phyloP scores from a whole-genome alignment of 1,139 yeast genomes.

The Geotrichum macrosporum region DNA sequence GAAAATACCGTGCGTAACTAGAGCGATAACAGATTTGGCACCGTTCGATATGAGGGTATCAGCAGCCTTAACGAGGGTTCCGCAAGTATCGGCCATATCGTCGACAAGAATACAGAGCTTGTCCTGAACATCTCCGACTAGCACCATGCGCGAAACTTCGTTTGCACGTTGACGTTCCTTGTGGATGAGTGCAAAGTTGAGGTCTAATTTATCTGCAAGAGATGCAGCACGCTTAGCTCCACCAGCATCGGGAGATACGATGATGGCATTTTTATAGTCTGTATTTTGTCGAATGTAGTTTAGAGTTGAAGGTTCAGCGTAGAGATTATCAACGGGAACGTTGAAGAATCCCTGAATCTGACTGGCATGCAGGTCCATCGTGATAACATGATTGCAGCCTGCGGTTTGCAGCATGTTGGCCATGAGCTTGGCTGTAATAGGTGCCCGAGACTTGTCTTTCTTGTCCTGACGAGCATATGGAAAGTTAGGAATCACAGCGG shows the following conservation, averaged over 20 bases:
- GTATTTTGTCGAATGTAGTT: slow-evolving; percentile 74
- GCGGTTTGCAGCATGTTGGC: slow-evolving; percentile 94
- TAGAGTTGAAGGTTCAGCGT: slow-evolving; percentile 91
- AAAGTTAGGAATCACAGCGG: slow-evolving; percentile 92
- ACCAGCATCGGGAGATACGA: slow-evolving; percentile 97
- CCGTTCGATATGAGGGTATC: slow-evolving; percentile 75
- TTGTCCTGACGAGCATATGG: slow-evolving; percentile 98
- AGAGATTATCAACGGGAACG: slow-evolving; percentile 91
- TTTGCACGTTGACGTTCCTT: slow-evolving; percentile 94
- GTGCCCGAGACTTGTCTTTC: slow-evolving; percentile 94
- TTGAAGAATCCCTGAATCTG: slow-evolving; percentile 98
- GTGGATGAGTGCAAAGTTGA: slow-evolving; percentile 91
- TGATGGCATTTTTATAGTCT: slow-evolving; percentile 58
- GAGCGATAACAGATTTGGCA: slow-evolving; percentile 83
- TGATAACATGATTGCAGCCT: slow-evolving; percentile 93
- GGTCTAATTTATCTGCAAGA: slow-evolving; percentile 83
- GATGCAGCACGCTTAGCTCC: slow-evolving; percentile 98
- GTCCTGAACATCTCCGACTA: slow-evolving; percentile 88
- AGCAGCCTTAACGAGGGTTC: slow-evolving; percentile 93
- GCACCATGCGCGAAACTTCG: slow-evolving; percentile 88
- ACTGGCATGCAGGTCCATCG: slow-evolving; percentile 98
- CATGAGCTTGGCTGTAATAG: slow-evolving; percentile 91
- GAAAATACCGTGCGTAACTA: slow-evolving; percentile 91
- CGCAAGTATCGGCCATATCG: slow-evolving; percentile 99
- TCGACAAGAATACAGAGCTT: slow-evolving; percentile 87